Conservation (phyloP, 2,329 filamentous ascomycete species). For the Paraconiothyrium brasiliense region DNA sequence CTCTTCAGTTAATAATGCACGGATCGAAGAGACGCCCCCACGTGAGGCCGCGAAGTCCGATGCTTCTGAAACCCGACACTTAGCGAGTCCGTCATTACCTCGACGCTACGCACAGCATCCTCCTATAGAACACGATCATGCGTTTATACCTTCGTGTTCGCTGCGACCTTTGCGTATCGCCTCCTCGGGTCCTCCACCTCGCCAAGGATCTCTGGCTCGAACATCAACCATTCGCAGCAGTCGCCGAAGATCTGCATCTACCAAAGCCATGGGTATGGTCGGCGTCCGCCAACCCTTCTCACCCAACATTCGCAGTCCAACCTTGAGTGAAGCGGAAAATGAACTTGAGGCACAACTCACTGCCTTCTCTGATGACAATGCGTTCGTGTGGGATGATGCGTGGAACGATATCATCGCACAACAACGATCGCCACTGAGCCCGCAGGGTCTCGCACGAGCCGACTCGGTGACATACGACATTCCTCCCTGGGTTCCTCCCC, state of each 20-base stretch:
- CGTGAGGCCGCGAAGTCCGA: constrained; percentile 24
- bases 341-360: constrained; percentile 47
- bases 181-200: constrained; percentile 21
- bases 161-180: constrained; percentile 25
- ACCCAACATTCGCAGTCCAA: constrained; percentile 49
- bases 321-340: constrained; percentile 57
- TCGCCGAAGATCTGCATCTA: constrained; percentile 23
- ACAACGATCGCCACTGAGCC: constrained; percentile 20
- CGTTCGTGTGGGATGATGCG: constrained; percentile 33
- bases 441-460: constrained; percentile 19
- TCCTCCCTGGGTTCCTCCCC: constrained; percentile 29
- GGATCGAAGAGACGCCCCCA: constrained; percentile 34
- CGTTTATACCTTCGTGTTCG: constrained; percentile 41
- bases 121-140: constrained; percentile 28
- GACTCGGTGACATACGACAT: constrained; percentile 24
- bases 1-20: constrained; percentile 32
- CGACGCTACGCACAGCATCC: constrained; percentile 39
- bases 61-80: constrained; percentile 24
- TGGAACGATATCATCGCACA: constrained; percentile 28
- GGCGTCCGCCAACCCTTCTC: constrained; percentile 26
- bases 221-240: constrained; percentile 32
- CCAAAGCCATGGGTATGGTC: constrained; percentile 32
- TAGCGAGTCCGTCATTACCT: constrained; percentile 28
- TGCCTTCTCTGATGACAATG: constrained; percentile 41
- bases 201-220: constrained; percentile 31